These are phyloP conservation scores for Epichloe bromicola DNA, from an alignment of 2,329 filamentous ascomycete genomes.

Conservation along the genomic window DNA sequence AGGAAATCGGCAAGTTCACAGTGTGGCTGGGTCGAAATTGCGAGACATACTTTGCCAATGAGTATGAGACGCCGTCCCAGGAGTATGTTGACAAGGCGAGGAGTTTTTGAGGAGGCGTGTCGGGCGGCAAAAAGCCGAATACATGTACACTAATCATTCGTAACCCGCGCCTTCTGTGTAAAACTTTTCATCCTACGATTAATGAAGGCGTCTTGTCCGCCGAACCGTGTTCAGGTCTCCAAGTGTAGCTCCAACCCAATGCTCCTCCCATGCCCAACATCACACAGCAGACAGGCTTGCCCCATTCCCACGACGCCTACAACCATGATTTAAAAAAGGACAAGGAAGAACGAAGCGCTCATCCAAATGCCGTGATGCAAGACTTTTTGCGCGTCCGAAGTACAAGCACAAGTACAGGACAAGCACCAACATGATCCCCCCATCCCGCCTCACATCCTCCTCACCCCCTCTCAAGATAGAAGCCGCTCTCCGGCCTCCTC, in stretches of 20 bases:
- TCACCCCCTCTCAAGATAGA: conserved; percentile 56
- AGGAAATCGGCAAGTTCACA: conserved; percentile 78
- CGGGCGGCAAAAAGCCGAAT: not conserved
- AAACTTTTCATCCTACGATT: too few relatives aligned
- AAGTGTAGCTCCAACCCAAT: too few relatives aligned
- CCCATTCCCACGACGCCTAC: too few relatives aligned
- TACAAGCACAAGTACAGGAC: not conserved
- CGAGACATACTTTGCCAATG: conserved; percentile 60
- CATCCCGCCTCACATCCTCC: conserved; percentile 9
- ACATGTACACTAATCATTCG: too few relatives aligned
- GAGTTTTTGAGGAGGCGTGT: conserved; percentile 21
- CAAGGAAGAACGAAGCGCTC: not conserved
- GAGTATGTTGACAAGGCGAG: conserved; percentile 60
- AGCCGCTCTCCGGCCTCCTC: conserved; percentile 66
- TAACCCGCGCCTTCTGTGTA: too few relatives aligned
- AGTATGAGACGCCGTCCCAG: conserved; percentile 60
- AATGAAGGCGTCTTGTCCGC: too few relatives aligned
- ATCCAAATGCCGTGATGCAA: too few relatives aligned
- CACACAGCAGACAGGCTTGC: too few relatives aligned
- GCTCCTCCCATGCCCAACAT: too few relatives aligned
- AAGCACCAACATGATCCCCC: not conserved
- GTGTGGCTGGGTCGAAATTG: conserved; percentile 72
- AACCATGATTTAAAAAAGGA: too few relatives aligned
- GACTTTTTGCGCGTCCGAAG: not conserved
- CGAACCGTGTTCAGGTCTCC: too few relatives aligned